Conservation (phyloP, 2,329 filamentous ascomycete genomes). For the Fusarium ramigenum region DNA sequence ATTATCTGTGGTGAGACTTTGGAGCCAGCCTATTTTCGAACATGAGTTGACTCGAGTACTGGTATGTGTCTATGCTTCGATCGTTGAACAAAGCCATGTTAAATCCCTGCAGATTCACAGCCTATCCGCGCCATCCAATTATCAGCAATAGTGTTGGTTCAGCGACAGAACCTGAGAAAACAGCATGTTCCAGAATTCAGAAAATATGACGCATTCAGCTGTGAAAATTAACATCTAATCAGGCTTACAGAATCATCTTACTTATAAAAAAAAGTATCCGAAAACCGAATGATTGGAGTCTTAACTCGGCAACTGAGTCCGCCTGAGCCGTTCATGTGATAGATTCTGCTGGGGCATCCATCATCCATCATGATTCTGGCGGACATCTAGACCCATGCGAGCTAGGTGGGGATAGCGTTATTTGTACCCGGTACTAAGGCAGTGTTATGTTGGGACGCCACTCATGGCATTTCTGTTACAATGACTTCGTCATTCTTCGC, state of each 20-base stretch:
- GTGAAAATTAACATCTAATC: background rate
- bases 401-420: conserved; percentile 20
- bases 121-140: conserved; percentile 11
- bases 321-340: conserved; percentile 33
- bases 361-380: conserved; percentile 25
- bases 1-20: background rate
- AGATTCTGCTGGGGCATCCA: conserved; percentile 31
- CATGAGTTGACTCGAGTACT: background rate
- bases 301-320: conserved; percentile 24
- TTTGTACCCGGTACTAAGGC: conserved; percentile 26
- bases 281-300: conserved; percentile 15
- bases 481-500: conserved; percentile 31
- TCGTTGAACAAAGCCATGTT: conserved; percentile 8
- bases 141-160: conserved; percentile 6
- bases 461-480: conserved; percentile 21
- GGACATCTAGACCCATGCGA: conserved; percentile 27
- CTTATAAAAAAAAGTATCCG: background rate
- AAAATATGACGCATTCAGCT: conserved; percentile 10
- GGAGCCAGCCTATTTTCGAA: background rate
- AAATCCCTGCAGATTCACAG: background rate
- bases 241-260: background rate
- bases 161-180: background rate
- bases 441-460: conserved; percentile 25
- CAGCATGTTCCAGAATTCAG: background rate
- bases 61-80: background rate